Evolutionary conservation across 805 yeast species (phyloP), one percentile per base, ranked within the genome.

Genomic region (Cyberlindnera sargentensis): DNA sequence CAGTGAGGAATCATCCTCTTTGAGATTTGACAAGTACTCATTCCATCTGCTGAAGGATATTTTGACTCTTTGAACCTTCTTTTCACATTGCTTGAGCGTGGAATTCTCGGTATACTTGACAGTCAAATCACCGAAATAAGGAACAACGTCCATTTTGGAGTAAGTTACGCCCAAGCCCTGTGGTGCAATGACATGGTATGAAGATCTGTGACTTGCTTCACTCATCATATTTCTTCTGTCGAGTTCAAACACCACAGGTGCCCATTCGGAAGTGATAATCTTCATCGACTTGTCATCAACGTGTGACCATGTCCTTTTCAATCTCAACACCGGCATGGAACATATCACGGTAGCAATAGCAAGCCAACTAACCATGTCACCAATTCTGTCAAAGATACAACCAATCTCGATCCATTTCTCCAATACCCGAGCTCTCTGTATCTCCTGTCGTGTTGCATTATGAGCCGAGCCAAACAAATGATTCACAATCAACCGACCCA

Each of bases 341-440:
- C 95, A 82, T 2, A 90, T 72, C 2, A 84, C 72, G 0, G 93
- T 80, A 1, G 96, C 87, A 51, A 91, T 79, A 0, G 96, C 95
- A 25, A 88, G 67, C 97, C 97, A 91, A 29, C 93, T 82, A 0
- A 89, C 90, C 90, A 88, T 87, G 59, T 91, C 95, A 40, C 98
- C 98, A 29, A 76, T 67, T 47, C 76, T 76, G 55, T 87, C 93
- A 48, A 91, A 75, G 27, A 70, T 66, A 49, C 83, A 78, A 4
- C 96, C 98, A 36, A 91, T 68, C 47, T 80, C 79, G 36, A 90
- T 84, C 98, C 98, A 91, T 57, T 79, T 82, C 38, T 80, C 78
- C 32, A 91, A 61, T 4, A 89, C 56, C 35, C 74, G 64, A 1
- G 95, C 95, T 46, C 93, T 72, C 29, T 62, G 59, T 45, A 46